A percentile compares a stretch with the other conserved stretches of the same genome.
phyloP scores from a whole-genome alignment of 1,284 basidiomycete species.

The Heterobasidion occidentale region DNA sequence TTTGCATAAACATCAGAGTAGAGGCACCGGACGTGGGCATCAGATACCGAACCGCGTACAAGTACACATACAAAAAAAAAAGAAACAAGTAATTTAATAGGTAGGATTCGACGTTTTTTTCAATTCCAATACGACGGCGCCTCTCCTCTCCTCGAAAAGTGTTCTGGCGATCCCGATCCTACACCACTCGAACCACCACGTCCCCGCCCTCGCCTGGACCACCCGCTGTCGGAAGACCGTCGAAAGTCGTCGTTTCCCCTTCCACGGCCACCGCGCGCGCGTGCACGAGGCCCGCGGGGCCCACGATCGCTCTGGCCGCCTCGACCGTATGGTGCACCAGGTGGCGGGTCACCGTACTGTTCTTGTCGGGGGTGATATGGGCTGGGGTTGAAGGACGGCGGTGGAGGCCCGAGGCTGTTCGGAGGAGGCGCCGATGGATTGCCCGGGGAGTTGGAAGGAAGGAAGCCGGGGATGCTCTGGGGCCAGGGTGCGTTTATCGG shows the following conservation, averaged over 20 bases:
- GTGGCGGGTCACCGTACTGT: not conserved
- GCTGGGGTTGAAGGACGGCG: not conserved
- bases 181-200: conserved; percentile 3
- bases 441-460: not conserved
- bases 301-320: conserved; percentile 5
- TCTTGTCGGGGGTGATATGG: not conserved
- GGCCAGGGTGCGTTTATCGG: not conserved
- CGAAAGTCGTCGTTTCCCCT: conserved; percentile 4
- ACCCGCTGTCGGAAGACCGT: conserved; percentile 7
- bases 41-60: not conserved
- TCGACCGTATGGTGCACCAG: not conserved
- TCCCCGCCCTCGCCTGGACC: conserved; percentile 6
- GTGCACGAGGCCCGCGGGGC: conserved; percentile 1
- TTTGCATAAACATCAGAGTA: too few species aligned
- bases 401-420: not conserved
- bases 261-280: conserved; percentile 4
- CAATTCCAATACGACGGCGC: not conserved
- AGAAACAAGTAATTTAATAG: not conserved
- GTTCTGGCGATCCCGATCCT: not conserved
- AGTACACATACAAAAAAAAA: not conserved
- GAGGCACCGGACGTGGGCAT: too few species aligned
- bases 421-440: not conserved
- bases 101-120: not conserved
- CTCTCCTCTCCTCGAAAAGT: not conserved
- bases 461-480: not conserved